Evolutionary conservation across 2,329 filamentous ascomycete species (phyloP).

Genomic region (Colletotrichum sp.): DNA sequence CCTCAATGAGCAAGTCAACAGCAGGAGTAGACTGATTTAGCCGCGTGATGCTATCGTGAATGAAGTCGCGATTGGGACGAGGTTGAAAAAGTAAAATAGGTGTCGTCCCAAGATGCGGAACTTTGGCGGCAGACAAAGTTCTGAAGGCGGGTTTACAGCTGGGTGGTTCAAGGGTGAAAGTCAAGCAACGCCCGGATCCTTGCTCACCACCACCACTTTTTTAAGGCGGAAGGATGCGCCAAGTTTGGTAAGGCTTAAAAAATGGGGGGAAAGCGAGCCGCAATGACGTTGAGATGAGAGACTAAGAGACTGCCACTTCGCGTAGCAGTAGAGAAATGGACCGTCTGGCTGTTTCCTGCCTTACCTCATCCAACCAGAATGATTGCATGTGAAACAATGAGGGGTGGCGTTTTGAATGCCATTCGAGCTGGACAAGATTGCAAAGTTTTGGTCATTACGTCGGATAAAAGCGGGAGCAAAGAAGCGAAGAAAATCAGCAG

Average conservation of each 20-base stretch:
- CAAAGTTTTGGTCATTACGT: not conserved
- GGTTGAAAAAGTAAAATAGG: not conserved
- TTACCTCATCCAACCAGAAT: not conserved
- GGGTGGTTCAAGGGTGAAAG: not conserved
- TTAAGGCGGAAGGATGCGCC: not conserved
- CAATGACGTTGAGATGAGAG: slow-evolving; percentile 21
- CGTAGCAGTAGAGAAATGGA: not conserved
- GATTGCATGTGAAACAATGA: not conserved
- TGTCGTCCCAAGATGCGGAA: not conserved
- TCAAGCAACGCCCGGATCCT: not conserved
- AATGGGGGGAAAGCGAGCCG: not conserved
- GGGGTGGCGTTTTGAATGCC: not conserved
- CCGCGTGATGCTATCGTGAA: not conserved
- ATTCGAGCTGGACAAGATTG: not conserved
- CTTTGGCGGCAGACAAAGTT: not conserved
- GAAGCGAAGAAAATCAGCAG: not conserved
- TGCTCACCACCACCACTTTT: not conserved
- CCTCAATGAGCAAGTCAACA: not conserved
- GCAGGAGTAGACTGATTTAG: not conserved
- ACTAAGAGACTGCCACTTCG: not conserved
- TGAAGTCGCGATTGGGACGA: not conserved
- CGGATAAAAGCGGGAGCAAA: not conserved
- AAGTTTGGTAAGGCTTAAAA: not conserved
- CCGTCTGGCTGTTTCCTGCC: not conserved
- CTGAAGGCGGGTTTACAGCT: not conserved